Evolutionary conservation across 2,329 filamentous ascomycete genomes (phyloP).

Genomic region (Diaporthe sp.): DNA sequence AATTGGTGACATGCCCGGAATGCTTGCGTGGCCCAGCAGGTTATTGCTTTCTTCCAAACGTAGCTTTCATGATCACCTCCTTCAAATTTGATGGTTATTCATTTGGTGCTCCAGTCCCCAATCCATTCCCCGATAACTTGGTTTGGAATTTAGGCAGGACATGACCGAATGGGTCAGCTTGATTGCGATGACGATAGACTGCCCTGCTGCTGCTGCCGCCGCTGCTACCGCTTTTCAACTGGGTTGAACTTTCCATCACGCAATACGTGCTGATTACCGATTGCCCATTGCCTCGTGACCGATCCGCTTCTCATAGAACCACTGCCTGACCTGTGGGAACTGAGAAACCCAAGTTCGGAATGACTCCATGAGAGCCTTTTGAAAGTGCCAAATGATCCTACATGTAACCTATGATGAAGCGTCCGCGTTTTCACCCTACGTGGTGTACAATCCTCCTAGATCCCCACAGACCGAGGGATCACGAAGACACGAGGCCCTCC

Average conservation of each 20-base stretch:
- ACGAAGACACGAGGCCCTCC: not conserved
- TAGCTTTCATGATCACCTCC: not conserved
- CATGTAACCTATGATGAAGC: not conserved
- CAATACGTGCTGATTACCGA: not conserved
- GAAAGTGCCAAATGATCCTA: not conserved
- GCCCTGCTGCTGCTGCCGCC: too few species aligned
- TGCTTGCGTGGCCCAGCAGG: not conserved
- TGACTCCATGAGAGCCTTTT: not conserved
- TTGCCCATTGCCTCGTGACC: not conserved
- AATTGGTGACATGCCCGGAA: not conserved
- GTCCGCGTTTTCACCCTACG: too few species aligned
- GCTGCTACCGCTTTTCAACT: not conserved
- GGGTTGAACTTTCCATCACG: not conserved
- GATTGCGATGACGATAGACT: not conserved
- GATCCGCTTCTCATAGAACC: not conserved
- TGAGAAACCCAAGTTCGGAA: not conserved
- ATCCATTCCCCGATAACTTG: not conserved
- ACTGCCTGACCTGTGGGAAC: not conserved
- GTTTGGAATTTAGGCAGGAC: not conserved
- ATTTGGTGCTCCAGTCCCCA: not conserved
- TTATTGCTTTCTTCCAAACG: not conserved
- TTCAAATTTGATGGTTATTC: not conserved
- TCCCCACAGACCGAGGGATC: not conserved
- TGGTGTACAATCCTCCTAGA: too few species aligned
- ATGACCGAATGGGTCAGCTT: not conserved